phyloP scores from a whole-genome alignment of 2,329 filamentous ascomycete genomes.

The Phialocephala subalpina region DNA sequence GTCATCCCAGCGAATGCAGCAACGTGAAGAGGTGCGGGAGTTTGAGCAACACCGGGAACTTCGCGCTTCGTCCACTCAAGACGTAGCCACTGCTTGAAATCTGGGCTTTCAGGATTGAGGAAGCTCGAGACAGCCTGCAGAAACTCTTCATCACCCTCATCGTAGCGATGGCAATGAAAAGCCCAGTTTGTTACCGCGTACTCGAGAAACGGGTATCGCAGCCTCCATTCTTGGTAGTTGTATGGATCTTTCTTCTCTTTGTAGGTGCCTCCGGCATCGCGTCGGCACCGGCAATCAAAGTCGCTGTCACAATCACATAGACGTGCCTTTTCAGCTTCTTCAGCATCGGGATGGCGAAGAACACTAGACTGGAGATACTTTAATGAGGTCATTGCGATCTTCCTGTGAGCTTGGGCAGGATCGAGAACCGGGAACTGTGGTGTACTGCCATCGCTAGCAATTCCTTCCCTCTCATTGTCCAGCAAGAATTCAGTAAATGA shows the following conservation, averaged over 20 bases:
- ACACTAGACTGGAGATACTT: slow-evolving; percentile 18
- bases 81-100: slow-evolving; percentile 29
- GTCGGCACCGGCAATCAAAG: not conserved
- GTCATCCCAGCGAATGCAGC: slow-evolving; percentile 28
- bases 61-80: slow-evolving; percentile 20
- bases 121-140: slow-evolving; percentile 25
- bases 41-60: slow-evolving; percentile 36
- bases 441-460: not conserved
- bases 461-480: slow-evolving; percentile 31
- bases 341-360: not conserved
- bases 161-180: slow-evolving; percentile 29
- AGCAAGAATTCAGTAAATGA: slow-evolving; percentile 56
- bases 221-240: slow-evolving; percentile 26
- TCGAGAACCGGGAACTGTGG: slow-evolving; percentile 26
- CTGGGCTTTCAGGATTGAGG: slow-evolving; percentile 19
- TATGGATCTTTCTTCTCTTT: slow-evolving; percentile 13
- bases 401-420: slow-evolving; percentile 15
- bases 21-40: slow-evolving; percentile 25
- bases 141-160: slow-evolving; percentile 26
- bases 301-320: not conserved
- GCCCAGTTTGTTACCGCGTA: slow-evolving; percentile 31
- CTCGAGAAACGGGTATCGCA: slow-evolving; percentile 31
- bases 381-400: slow-evolving; percentile 19
- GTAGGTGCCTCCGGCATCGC: not conserved
- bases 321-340: not conserved